These are phyloP conservation scores for Penicillium sp. DNA, from an alignment of 2,329 filamentous ascomycete species.

Conservation along the genomic window DNA sequence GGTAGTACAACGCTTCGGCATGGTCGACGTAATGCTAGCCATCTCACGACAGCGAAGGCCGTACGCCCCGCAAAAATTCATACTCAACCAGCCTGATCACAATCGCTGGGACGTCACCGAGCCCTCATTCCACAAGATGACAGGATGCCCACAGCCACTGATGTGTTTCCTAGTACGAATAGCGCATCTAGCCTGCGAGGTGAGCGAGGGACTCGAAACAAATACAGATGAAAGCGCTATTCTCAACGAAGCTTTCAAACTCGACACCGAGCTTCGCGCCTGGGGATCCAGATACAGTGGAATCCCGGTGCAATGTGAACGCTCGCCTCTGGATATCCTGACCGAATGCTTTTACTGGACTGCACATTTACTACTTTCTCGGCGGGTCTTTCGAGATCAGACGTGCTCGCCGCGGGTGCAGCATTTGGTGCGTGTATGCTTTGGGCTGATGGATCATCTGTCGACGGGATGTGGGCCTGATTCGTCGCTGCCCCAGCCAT, in stretches of 20 bases:
- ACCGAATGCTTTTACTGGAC: constrained; percentile 27
- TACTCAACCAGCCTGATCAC: constrained; percentile 17
- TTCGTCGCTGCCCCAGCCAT: constrained; percentile 23
- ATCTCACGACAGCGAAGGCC: constrained; percentile 23
- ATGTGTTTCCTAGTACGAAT: constrained; percentile 24
- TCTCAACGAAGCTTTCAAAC: constrained; percentile 12
- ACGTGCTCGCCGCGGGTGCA: constrained; percentile 22
- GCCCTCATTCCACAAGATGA: constrained; percentile 27
- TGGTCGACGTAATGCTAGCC: constrained; percentile 26
- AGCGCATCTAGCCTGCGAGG: constrained; percentile 22
- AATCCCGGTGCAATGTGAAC: background rate
- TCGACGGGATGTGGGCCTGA: constrained; percentile 24
- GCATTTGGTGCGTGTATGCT: constrained; percentile 21
- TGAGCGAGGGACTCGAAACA: constrained; percentile 9
- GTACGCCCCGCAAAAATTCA: constrained; percentile 17
- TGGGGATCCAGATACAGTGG: constrained; percentile 17
- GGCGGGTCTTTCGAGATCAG: constrained; percentile 21
- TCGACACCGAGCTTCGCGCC: constrained; percentile 21
- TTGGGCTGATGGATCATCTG: constrained; percentile 21
- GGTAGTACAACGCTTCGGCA: constrained; percentile 22
- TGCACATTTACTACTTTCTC: constrained; percentile 23
- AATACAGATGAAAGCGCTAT: background rate
- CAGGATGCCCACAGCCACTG: constrained; percentile 24
- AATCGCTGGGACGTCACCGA: constrained; percentile 20
- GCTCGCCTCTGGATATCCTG: constrained; percentile 21